phyloP scores from a whole-genome alignment of 73 alveolate genomes.

The Loxodes magnus region DNA sequence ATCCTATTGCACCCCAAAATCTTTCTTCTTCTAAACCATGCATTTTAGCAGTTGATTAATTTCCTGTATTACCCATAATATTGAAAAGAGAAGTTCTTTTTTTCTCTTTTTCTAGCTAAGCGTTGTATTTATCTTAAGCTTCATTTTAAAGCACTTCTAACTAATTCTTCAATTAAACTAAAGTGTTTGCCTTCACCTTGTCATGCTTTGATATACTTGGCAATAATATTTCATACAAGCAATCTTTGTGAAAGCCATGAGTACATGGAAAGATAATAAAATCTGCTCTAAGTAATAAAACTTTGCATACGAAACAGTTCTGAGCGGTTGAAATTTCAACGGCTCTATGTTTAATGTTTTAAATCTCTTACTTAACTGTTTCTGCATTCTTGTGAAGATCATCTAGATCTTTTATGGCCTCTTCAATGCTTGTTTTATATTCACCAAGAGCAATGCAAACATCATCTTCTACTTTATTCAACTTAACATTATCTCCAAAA shows the following conservation, averaged over 20 bases:
- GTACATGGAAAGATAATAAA: constrained; percentile 81
- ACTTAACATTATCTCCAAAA: constrained; percentile 84
- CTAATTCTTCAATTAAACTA: neutral
- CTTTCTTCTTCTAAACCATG: neutral
- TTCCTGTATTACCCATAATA: too few relatives aligned
- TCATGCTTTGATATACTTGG: neutral
- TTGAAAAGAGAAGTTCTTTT: too few relatives aligned
- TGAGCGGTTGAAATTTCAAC: constrained; percentile 67
- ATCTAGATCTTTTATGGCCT: constrained; percentile 71
- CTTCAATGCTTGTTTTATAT: constrained; percentile 78
- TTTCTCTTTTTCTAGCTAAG: too few relatives aligned
- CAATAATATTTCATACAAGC: neutral
- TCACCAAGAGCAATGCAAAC: constrained; percentile 84
- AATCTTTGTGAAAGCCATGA: constrained; percentile 82
- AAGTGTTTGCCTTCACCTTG: neutral
- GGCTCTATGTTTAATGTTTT: constrained; percentile 75
- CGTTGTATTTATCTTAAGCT: too few relatives aligned
- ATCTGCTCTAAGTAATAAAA: constrained; percentile 39
- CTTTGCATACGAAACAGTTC: constrained; percentile 61
- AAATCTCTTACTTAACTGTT: constrained; percentile 70
- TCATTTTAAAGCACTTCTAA: too few relatives aligned
- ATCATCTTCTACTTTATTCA: constrained; percentile 85
- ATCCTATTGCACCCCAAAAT: neutral
- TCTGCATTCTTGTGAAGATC: constrained; percentile 83
- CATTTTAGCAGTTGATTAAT: neutral